Evolutionary conservation across 2,329 filamentous ascomycete species (phyloP), one percentile per base, ranked within the genome.

Genomic region (Penicillium decumbens): DNA sequence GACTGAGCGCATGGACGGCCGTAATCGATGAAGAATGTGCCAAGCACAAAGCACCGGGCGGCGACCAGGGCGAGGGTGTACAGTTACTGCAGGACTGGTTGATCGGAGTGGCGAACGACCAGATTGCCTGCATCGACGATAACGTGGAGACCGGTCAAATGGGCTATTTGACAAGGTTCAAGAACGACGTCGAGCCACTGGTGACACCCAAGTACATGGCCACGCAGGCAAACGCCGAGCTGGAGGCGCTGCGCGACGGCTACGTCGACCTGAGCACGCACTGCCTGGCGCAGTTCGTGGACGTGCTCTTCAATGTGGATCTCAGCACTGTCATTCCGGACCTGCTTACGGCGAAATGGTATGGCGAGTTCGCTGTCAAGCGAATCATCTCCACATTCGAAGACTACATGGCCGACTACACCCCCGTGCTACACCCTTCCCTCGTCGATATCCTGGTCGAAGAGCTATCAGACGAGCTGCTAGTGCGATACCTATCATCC

Each of bases 51-150:
- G 59, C 66, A 50, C 60, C 72, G 52, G 61, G 73, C 50, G 65
- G 69, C 12, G 74, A 76, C 15, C 70, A 73, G 53, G 64, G 67
- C 63, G 89, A 95, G 67, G 82, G 87, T 3, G 76, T 95, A 25
- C 88, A 95, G 67, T 70, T 78, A 18, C 68, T 84, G 38, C 81
- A 85, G 65, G 93, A 98, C 73, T 98, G 92, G 90, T 85, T 98
- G 48, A 84, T 98, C 45, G 91, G 93, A 40, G 89, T 95, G 49
- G 93, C 95, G 60, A 98, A 98, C 73, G 93, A 98, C 72, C 93
- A 98, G 70, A 97, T 98, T 67, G 91, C 91, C 49, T 96, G 90
- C 71, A 95, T 98, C 64, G 93, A 97, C 69, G 95, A 97, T 68
- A 82, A 81, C 51, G 73, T 80, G 65, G 87, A 87, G 58, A 86